Evolutionary conservation across 345 rosid species (phyloP), one percentile per base, ranked within the genome.

Genomic region (Acer negundo): DNA sequence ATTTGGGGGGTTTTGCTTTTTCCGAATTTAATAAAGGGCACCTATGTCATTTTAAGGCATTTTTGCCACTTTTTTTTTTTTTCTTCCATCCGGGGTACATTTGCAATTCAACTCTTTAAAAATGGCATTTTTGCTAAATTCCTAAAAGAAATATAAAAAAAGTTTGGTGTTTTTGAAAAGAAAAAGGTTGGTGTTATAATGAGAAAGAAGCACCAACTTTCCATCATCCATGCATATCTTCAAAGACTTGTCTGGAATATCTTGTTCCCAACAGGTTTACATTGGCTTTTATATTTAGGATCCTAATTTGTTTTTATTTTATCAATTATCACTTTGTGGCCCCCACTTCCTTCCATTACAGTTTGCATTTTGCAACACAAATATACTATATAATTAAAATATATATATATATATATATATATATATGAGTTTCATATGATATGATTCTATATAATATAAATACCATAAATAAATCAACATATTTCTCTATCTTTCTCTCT

Each of bases 211-310:
- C 74, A 70, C 64, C 74, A 62, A 64, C 59, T 78, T 75, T 67
- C 66, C 49, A 46, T 46, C 49, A 46, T 46, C 49, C 70, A 80
- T 68, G 44, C 69, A 67, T 64, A 49, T 80, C 68, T 74, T 70
- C 80, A 74, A 44, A 75, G 69, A 74, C 83, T 58, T 80, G 89
- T 79, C 85, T 75, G 86, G 87, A 84, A 82, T 85, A 87, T 84
- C 83, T 80, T 73, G 77, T 80, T 80, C 84, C 67, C 69, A 77
- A 67, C 69, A 79, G 84, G 42, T 78, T 70, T 68, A 22, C 81
- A 70, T 24, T 20, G 80, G 70, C 78, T 81, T 76, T 67, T 74
- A 76, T 74, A 76, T 58, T 83, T 38, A 28, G 75, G 72, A 72
- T 13, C 63, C 62, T 75, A 58, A 72, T 80, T 40, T 78, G 68